Evolutionary conservation across 805 yeast genomes (phyloP), one percentile per base, ranked within the genome.

Genomic region (Tetrapisispora namnaoensis): DNA sequence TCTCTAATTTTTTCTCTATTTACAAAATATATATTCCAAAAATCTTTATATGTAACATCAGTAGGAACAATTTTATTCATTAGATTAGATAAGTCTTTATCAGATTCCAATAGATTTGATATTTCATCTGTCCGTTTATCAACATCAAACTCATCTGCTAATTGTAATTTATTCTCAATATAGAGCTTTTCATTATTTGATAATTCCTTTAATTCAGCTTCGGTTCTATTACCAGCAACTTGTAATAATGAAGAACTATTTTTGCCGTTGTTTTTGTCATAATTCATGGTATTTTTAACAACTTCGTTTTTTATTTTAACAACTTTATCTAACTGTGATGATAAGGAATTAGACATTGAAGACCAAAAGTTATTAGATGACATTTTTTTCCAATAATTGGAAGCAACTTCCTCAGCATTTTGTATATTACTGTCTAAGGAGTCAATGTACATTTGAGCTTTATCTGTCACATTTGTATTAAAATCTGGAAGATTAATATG

Each of bases 1-100:
- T 74, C 73, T 39, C 76, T 71, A 20, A 87, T 77, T 55, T 73
- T 72, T 13, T 67, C 62, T 49, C 75, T 77, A 58, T 75, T 70
- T 47, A 68, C 71, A 65, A 79, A 83, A 66, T 86, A 89, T 34
- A 81, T 73, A 42, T 70, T 68, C 97, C 97, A 90, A 64, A 90
- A 90, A 43, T 70, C 70, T 24, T 74, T 69, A 56, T 81, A 83
- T 3, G 77, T 58, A 36, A 82, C 65, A 55, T 75, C 63, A 8
- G 73, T 76, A 0, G 95, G 95, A 1, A 89, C 95, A 8, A 88
- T 61, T 28, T 69, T 67, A 48, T 78, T 76, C 78, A 79, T 78
- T 37, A 85, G 65, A 32, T 67, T 67, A 24, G 71, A 67, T 51
- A 88, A 73, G 22, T 78, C 75, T 4, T 77, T 72, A 54, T 79